phyloP scores from a whole-genome alignment of 305 asterid genomes.

The Fraxinus xanthoxyloides region DNA sequence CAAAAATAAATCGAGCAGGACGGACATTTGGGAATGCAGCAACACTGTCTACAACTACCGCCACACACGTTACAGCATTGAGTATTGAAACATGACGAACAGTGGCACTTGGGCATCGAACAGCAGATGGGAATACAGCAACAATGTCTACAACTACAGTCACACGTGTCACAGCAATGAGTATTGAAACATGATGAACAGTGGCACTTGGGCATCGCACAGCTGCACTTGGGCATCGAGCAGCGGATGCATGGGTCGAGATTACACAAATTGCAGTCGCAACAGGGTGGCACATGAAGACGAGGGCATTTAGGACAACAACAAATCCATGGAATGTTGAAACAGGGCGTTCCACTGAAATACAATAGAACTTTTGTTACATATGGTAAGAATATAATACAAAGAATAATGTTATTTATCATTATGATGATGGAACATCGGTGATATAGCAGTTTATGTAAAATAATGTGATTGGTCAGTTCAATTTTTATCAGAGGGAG shows the following conservation, averaged over 20 bases:
- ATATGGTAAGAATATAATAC: background rate
- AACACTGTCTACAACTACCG: slow-evolving; percentile 9
- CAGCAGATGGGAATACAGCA: slow-evolving; percentile 23
- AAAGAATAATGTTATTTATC: background rate
- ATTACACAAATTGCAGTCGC: slow-evolving; percentile 35
- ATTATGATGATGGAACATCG: too few relatives aligned
- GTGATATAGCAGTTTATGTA: background rate
- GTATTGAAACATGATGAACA: slow-evolving; percentile 38
- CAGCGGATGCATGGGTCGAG: slow-evolving; percentile 45
- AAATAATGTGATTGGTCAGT: background rate
- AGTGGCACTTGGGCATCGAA: slow-evolving; percentile 37
- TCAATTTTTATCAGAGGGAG: background rate
- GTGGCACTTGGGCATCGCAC: slow-evolving; percentile 47
- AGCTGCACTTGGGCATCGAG: slow-evolving; percentile 48
- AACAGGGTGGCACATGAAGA: slow-evolving; percentile 37
- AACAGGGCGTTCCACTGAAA: slow-evolving; percentile 51
- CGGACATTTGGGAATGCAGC: slow-evolving; percentile 38
- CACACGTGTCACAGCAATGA: slow-evolving; percentile 25
- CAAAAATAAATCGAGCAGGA: slow-evolving; percentile 34
- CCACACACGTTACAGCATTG: slow-evolving; percentile 23
- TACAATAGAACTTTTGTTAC: background rate
- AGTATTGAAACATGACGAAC: slow-evolving; percentile 39
- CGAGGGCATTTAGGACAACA: slow-evolving; percentile 26
- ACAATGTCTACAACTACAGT: slow-evolving; percentile 7
- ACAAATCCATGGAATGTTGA: slow-evolving; percentile 50